Evolutionary conservation across 2,329 filamentous ascomycete genomes (phyloP).

Genomic region (Aspergillus eucalypticola): DNA sequence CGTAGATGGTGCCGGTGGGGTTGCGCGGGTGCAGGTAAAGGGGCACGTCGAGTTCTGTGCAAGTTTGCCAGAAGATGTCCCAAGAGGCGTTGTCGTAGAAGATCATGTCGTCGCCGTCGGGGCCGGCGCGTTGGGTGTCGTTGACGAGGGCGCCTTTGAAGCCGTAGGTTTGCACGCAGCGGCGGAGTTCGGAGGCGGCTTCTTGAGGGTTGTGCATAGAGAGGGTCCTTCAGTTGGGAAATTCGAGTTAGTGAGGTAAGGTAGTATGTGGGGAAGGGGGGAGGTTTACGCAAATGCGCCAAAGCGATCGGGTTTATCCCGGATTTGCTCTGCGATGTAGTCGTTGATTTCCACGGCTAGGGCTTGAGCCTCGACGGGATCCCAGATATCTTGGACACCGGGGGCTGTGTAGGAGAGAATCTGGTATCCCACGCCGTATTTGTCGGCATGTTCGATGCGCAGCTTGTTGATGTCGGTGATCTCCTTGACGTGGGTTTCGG

Average conservation of each 20-base stretch:
- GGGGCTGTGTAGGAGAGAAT: conserved; percentile 53
- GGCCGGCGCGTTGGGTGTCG: conserved; percentile 60
- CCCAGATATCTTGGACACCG: conserved; percentile 51
- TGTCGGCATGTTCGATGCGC: conserved; percentile 46
- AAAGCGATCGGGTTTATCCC: conserved; percentile 44
- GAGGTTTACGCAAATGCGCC: conserved; percentile 45
- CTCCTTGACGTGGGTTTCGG: conserved; percentile 59
- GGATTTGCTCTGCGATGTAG: conserved; percentile 47
- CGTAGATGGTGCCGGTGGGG: conserved; percentile 58
- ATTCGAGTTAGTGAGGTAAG: neutral
- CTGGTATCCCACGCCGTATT: conserved; percentile 50
- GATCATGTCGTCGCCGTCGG: conserved; percentile 61
- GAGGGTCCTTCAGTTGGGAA: conserved; percentile 26
- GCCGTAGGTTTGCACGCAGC: conserved; percentile 58
- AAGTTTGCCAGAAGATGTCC: conserved; percentile 60
- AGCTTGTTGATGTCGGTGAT: conserved; percentile 53
- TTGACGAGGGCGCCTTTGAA: conserved; percentile 65
- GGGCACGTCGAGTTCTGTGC: conserved; percentile 62
- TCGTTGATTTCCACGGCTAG: conserved; percentile 51
- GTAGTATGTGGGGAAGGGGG: neutral
- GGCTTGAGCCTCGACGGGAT: conserved; percentile 46
- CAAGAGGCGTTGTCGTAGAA: conserved; percentile 65
- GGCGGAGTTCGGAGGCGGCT: conserved; percentile 42
- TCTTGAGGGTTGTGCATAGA: conserved; percentile 45
- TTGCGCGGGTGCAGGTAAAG: conserved; percentile 65